A percentile compares a stretch with the other conserved stretches of the same genome.
These are phyloP conservation scores for Hericium coralloides DNA, from an alignment of 768 basidiomycete genomes.

Conservation along the genomic window DNA sequence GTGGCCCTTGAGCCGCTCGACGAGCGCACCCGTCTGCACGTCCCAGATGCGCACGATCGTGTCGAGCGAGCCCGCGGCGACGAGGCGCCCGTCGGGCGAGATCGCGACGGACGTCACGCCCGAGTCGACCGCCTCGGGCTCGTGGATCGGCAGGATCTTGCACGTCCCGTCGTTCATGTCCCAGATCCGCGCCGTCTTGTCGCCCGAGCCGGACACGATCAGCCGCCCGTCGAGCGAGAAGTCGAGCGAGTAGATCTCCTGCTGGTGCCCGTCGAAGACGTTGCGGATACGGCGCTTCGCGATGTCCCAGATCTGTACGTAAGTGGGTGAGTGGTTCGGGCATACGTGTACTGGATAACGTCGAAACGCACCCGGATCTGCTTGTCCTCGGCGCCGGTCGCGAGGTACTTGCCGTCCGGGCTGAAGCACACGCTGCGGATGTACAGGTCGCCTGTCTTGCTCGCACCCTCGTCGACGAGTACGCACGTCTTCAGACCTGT, in stretches of 20 bases:
- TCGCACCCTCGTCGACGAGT: constrained; percentile 66
- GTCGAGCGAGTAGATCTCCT: constrained; percentile 91
- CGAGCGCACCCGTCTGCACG: constrained; percentile 42
- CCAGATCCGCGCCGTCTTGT: constrained; percentile 55
- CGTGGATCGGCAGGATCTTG: constrained; percentile 38
- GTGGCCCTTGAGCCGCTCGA: constrained; percentile 52
- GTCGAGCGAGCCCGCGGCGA: constrained; percentile 53
- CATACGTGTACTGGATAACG: not conserved
- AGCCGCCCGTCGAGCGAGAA: constrained; percentile 81
- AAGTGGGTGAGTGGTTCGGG: not conserved
- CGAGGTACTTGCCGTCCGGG: constrained; percentile 62
- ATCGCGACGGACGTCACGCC: constrained; percentile 55
- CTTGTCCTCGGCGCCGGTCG: constrained; percentile 85
- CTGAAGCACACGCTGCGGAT: constrained; percentile 80
- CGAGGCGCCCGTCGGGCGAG: constrained; percentile 48
- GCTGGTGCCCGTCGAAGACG: constrained; percentile 81
- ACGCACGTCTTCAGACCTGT: constrained; percentile 78
- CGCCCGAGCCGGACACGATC: constrained; percentile 87
- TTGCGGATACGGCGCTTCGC: constrained; percentile 67
- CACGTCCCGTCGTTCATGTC: constrained; percentile 39
- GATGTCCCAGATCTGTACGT: constrained; percentile 83
- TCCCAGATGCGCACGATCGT: constrained; percentile 71
- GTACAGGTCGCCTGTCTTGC: constrained; percentile 76
- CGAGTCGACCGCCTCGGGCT: constrained; percentile 44
- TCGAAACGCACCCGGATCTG: constrained; percentile 65